Percentiles rank a stretch among this genome's conserved stretches.
Conservation (phyloP, 225 moss, liverwort and hornwort species). For the Climacium dendroides region DNA sequence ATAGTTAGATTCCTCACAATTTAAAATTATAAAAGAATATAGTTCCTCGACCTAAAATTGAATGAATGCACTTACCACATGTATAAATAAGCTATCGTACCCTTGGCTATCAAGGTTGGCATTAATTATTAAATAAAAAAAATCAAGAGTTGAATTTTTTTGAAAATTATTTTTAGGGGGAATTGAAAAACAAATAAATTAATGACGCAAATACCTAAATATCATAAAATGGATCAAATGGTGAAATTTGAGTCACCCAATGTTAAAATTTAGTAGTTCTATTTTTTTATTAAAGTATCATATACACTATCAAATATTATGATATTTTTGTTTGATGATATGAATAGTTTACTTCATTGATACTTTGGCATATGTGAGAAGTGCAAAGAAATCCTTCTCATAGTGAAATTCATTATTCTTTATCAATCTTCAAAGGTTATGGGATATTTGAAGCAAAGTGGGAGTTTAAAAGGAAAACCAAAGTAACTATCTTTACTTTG, state of each 20-base stretch:
- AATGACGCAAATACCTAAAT: neutral
- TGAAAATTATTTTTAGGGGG: rapidly evolving
- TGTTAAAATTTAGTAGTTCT: neutral
- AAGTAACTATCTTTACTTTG: neutral
- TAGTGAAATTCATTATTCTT: neutral
- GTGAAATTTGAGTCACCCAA: neutral
- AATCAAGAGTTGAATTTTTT: neutral
- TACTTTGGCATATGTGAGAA: neutral
- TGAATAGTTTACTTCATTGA: neutral
- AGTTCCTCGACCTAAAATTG: neutral
- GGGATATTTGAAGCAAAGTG: neutral
- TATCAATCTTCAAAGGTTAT: neutral
- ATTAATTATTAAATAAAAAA: neutral
- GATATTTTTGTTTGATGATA: neutral
- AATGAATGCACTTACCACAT: too few species aligned
- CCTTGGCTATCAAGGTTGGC: rapidly evolving
- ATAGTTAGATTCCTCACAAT: neutral
- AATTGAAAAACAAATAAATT: neutral
- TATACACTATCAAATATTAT: neutral
- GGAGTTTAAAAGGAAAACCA: neutral
- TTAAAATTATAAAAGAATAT: neutral
- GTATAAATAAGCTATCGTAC: rapidly evolving
- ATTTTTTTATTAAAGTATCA: neutral
- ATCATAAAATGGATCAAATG: neutral
- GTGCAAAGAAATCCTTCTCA: neutral